Percentiles rank a stretch among this genome's conserved stretches.
Conservation (phyloP, 495 filamentous ascomycete genomes). For the Aspergillus sclerotioniger region DNA sequence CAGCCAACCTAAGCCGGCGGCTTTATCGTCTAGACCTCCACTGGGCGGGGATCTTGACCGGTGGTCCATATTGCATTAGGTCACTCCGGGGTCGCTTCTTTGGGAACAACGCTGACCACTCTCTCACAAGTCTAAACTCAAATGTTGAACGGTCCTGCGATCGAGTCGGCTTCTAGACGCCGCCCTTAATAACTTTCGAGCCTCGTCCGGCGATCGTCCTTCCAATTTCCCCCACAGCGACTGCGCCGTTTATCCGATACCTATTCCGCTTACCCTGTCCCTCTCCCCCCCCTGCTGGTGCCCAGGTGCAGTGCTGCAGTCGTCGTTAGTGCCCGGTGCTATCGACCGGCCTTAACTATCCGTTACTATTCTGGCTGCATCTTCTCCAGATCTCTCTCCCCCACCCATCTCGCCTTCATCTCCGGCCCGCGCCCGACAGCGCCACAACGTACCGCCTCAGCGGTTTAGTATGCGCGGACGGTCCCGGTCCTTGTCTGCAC, state of each 20-base stretch:
- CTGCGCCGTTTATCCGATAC: neutral
- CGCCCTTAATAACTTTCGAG: neutral
- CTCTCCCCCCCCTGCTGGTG: neutral
- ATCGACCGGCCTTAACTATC: neutral
- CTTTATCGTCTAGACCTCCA: neutral
- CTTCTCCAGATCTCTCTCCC: constrained; percentile 2
- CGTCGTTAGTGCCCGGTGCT: neutral
- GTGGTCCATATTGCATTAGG: constrained; percentile 5
- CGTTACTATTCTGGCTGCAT: neutral
- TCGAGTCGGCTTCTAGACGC: neutral
- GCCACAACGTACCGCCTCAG: neutral
- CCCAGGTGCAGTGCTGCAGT: neutral
- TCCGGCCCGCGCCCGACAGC: constrained; percentile 5
- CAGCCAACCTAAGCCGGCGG: constrained; percentile 2
- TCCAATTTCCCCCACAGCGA: neutral
- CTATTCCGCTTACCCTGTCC: neutral
- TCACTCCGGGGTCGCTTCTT: constrained; percentile 6
- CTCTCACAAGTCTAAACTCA: neutral
- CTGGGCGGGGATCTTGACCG: neutral
- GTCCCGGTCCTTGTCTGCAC: constrained; percentile 7
- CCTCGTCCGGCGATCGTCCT: neutral
- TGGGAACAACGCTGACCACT: neutral
- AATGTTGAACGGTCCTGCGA: neutral
- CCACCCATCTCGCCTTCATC: constrained; percentile 1
- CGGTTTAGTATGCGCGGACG: constrained; percentile 6